These are phyloP conservation scores for Annulohypoxylon nitens DNA, from an alignment of 495 filamentous ascomycete genomes.

Conservation along the genomic window DNA sequence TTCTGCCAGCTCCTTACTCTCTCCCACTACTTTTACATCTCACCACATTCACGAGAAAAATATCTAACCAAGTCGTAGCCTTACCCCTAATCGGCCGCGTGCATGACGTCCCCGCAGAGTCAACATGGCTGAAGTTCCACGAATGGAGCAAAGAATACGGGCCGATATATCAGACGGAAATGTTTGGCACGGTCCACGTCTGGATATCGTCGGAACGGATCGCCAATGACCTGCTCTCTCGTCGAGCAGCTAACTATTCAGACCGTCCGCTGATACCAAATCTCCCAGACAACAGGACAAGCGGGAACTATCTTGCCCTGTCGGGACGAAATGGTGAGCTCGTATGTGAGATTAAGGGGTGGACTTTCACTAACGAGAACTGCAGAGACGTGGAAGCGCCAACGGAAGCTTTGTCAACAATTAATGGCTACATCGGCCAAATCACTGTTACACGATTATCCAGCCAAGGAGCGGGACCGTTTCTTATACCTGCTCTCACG, in stretches of 20 bases:
- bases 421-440: conserved; percentile 65
- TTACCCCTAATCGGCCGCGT: conserved; percentile 69
- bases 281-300: conserved; percentile 67
- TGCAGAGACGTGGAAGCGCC: conserved; percentile 68
- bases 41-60: not conserved
- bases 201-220: conserved; percentile 70
- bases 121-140: conserved; percentile 69
- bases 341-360: not conserved
- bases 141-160: conserved; percentile 74
- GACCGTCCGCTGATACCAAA: conserved; percentile 69
- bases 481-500: conserved; percentile 62
- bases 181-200: conserved; percentile 69
- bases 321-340: conserved; percentile 63
- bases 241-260: conserved; percentile 70
- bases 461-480: conserved; percentile 66
- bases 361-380: conserved; percentile 17
- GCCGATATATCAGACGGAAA: conserved; percentile 70
- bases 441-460: conserved; percentile 63
- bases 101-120: conserved; percentile 66
- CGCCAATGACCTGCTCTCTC: conserved; percentile 71
- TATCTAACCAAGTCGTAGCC: conserved; percentile 44
- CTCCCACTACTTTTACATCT: not conserved
- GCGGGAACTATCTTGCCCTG: conserved; percentile 68
- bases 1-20: not conserved
- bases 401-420: conserved; percentile 69